Conservation (phyloP, 208 protist genomes). For the Leishmania martiniquensis region DNA sequence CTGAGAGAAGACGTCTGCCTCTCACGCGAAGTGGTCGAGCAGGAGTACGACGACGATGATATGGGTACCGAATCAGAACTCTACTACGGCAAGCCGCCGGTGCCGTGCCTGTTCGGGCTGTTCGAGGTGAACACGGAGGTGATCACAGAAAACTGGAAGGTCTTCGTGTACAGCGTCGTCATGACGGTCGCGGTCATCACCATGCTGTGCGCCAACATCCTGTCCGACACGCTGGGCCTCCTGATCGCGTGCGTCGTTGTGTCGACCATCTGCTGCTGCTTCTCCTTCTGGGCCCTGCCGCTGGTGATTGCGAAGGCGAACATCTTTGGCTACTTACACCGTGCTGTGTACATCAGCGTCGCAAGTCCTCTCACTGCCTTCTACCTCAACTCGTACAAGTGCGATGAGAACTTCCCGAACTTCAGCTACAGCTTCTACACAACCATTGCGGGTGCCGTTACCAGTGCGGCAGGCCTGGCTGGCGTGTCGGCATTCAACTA, state of each 20-base stretch:
- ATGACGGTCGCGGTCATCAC: constrained; percentile 52
- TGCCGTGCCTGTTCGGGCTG: constrained; percentile 34
- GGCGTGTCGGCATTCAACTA: constrained; percentile 56
- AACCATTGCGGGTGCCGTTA: constrained; percentile 51
- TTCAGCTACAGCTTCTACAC: constrained; percentile 73
- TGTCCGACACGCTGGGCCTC: constrained; percentile 36
- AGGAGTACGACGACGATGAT: constrained; percentile 19
- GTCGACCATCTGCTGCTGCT: constrained; percentile 39
- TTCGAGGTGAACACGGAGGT: constrained; percentile 74
- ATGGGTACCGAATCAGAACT: neutral
- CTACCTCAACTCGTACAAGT: constrained; percentile 49
- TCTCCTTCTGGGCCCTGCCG: constrained; percentile 63
- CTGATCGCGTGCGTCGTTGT: constrained; percentile 43
- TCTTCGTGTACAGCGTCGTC: constrained; percentile 53
- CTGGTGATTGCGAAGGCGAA: constrained; percentile 66
- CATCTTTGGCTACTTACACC: constrained; percentile 53
- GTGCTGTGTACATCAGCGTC: constrained; percentile 47
- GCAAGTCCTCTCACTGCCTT: constrained; percentile 48
- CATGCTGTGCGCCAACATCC: constrained; percentile 48
- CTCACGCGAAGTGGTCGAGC: neutral
- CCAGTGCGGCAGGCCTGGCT: constrained; percentile 46
- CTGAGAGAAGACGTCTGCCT: neutral
- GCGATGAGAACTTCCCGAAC: constrained; percentile 46
- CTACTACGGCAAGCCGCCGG: constrained; percentile 25
- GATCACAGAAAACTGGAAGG: constrained; percentile 40